Percentiles rank a stretch among this genome's conserved stretches.
Conservation (phyloP, 306 rosid species). For the Medicago truncatula region DNA sequence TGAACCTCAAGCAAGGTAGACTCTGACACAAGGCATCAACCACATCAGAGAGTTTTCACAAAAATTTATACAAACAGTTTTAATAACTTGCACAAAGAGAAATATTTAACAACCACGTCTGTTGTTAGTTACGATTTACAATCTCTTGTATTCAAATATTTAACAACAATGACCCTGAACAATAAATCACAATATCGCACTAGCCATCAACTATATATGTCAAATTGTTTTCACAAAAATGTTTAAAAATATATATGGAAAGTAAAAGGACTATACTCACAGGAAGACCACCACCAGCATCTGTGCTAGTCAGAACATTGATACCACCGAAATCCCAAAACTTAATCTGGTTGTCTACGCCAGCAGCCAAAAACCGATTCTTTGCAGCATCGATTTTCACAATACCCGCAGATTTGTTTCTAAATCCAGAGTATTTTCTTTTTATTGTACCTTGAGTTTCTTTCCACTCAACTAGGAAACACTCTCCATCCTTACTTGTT, state of each 20-base stretch:
- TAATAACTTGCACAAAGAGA: no score
- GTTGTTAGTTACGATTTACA: no score
- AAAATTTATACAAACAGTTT: not conserved
- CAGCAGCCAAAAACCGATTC: slow-evolving; percentile 73
- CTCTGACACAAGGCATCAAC: slow-evolving; percentile 52
- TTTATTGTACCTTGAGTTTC: slow-evolving; percentile 70
- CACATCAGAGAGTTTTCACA: slow-evolving; percentile 18
- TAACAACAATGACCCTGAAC: no score
- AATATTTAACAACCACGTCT: no score
- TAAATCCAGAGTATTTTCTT: slow-evolving; percentile 68
- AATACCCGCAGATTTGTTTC: slow-evolving; percentile 61
- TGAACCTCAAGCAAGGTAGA: slow-evolving; percentile 79
- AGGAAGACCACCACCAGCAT: slow-evolving; percentile 79
- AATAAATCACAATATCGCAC: no score
- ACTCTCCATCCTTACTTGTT: slow-evolving; percentile 78
- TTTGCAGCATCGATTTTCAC: slow-evolving; percentile 79
- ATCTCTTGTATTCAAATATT: no score
- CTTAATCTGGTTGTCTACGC: slow-evolving; percentile 80
- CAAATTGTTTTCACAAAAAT: not conserved
- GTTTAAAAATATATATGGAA: not conserved
- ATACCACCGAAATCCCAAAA: slow-evolving; percentile 78
- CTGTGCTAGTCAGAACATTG: slow-evolving; percentile 54
- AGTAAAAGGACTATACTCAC: slow-evolving; percentile 47
- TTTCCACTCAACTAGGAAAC: slow-evolving; percentile 86
- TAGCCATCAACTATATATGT: no score